Conservation (phyloP, 495 filamentous ascomycete genomes). For the Lepraria neglecta region DNA sequence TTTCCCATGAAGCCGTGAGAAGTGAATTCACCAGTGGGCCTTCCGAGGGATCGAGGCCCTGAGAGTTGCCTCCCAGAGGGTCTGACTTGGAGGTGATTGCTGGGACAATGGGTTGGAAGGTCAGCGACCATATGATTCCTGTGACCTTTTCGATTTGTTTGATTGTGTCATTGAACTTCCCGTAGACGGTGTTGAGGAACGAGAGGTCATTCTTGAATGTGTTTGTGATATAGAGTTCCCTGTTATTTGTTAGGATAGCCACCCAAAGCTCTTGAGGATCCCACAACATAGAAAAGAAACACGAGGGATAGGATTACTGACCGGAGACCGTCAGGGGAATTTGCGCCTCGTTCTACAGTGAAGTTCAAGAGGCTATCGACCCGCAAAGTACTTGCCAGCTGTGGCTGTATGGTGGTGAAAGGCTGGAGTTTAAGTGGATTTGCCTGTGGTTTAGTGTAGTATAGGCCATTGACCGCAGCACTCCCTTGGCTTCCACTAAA, state of each 20-base stretch:
- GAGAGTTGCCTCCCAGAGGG: constrained; percentile 34
- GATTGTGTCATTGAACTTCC: constrained; percentile 26
- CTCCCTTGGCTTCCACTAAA: not conserved
- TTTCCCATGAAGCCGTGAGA: not conserved
- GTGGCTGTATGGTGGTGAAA: constrained; percentile 26
- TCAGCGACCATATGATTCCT: constrained; percentile 31
- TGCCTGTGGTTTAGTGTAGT: constrained; percentile 27
- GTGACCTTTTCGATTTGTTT: constrained; percentile 25
- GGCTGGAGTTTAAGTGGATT: constrained; percentile 29
- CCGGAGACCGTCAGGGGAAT: too few relatives aligned
- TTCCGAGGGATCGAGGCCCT: constrained; percentile 32
- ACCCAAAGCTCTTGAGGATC: too few relatives aligned
- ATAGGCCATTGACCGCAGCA: constrained; percentile 7
- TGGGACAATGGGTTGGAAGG: constrained; percentile 35
- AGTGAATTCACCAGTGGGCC: constrained; percentile 21
- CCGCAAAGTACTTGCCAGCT: constrained; percentile 25
- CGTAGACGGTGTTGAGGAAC: constrained; percentile 26
- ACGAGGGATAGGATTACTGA: too few relatives aligned
- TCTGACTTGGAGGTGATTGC: constrained; percentile 23
- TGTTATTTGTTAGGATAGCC: not conserved
- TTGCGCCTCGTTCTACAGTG: too few relatives aligned
- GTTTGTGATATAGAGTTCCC: constrained; percentile 28
- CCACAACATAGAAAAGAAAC: not conserved
- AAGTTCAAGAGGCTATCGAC: constrained; percentile 28
- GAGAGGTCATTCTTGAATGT: constrained; percentile 28